Base-by-base conservation (phyloP, 2,329 filamentous ascomycete species). In the Lachnellula arida region DNA sequence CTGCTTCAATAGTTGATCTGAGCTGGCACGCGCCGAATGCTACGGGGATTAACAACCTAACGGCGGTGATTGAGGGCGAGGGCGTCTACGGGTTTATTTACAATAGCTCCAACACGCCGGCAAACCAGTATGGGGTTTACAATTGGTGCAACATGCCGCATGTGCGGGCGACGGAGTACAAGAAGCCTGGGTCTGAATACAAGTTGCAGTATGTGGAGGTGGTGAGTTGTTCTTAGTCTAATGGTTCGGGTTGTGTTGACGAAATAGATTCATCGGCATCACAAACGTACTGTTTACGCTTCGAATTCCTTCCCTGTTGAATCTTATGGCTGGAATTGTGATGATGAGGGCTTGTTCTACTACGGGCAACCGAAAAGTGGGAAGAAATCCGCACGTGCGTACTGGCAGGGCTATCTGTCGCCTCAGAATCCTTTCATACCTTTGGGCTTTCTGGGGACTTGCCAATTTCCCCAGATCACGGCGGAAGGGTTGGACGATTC, bases 81-180 rank as follows among this genome's bases (percentile, higher is more conserved):
- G 89, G 87, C 1, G 79, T 85, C 0, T 86, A 90, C 69, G 88
- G 87, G 2, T 92, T 91, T 68, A 78, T 89, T 17, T 94, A 86
- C 73, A 84, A 90, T 66, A 78, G 80, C 35, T 89, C 87, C 1
- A 62, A 73, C 1, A 80, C 81, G 0, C 81, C 87, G 0, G 73
- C 77, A 53, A 67, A 71, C 0, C 63, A 75, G 39, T 86, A 88
- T 71, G 82, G 83, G 5, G 78, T 74, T 1, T 92, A 92, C 72
- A 91, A 93, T 70, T 93, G 78, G 78, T 94, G 89, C 72, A 92
- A 94, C 67, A 94, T 94, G 64, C 89, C 90, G 0, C 90, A 93
- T 72, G 86, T 89, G n/a, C 79, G 88, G 34, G 73, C 70, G 22
- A 71, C 72, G 14, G 87, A 89, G 65, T 94, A 94, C 67, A 70